Evolutionary conservation across 2,329 filamentous ascomycete genomes (phyloP), one percentile per base, ranked within the genome.

Genomic region (Microdochium paspali): DNA sequence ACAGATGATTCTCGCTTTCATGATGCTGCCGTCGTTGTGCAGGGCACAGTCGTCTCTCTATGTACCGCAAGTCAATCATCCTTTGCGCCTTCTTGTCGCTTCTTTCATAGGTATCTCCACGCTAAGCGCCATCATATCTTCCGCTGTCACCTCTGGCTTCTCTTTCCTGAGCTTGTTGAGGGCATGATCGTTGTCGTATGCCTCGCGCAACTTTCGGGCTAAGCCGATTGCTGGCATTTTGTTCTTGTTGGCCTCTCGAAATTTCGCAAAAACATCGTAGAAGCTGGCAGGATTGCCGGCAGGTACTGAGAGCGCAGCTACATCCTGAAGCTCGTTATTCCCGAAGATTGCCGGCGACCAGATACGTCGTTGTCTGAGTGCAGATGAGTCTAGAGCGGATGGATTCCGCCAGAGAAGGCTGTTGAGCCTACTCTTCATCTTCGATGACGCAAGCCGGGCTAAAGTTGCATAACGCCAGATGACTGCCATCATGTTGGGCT

Each of bases 401-500:
- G 46, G 21, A 7, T 51, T 32, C 7, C 18, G 40, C 21, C 58
- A 44, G n/a, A 62, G 47, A 15, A 24, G 15, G 15, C 18, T 47
- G 9, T 49, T 50, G 13, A 63, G 45, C 7, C n/a, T 44, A 24
- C 51, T 40, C n/a, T 55, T 51, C 54, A 61, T 57, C 24, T 53
- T 51, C 10, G 50, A 45, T 18, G 24, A 51, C 4, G 53, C 51
- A 24, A 39, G 30, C 13, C 43, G 46, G 2, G 49, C 45, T 24
- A 57, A 53, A n/a, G 42, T 52, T 7, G 53, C 50, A 47, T 63
- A 63, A 40, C 56, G 57, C 56, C 56, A 63, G 31, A 61, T 46
- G 3, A 64, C 59, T 24, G 57, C 54, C 31, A 63, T 53, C 56
- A 58, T 54, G 43, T 64, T 64, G 21, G 61, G 60, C 44, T 50